Base-by-base conservation (phyloP, 2,329 filamentous ascomycete genomes). In the Ascochyta koolunga region DNA sequence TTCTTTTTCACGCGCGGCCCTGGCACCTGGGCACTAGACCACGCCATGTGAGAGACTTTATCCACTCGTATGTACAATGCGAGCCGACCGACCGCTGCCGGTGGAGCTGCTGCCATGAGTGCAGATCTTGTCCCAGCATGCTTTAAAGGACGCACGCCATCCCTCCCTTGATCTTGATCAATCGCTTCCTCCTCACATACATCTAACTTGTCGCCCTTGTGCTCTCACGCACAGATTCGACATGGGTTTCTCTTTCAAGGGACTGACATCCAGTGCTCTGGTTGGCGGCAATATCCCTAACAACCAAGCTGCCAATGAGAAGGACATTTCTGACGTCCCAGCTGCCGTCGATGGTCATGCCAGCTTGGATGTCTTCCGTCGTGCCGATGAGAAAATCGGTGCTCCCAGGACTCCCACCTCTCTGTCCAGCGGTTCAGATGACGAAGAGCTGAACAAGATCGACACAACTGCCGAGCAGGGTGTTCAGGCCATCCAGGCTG, bases 161-260 rank as follows among this genome's bases (percentile, higher is more conserved):
- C 56, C 33, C 54, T 51, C 29, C 36, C 18, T 49, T 32, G 54
- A 64, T 70, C 65, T 69, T 65, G n/a, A 64, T 68, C 67, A 66
- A 68, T 67, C 62, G 57, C 40, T 41, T 44, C 25, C 49, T 49
- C 36, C 47, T 50, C 56, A 32, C 40, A 40, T 32, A 29, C 24
- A 46, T 11, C 31, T n/a, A n/a, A n/a, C n/a, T 35, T 41, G 35
- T 31, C 39, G 46, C 54, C 52, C 45, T 35, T 38, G 46, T 44
- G 43, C 43, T 35, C 25, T 24, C 22, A n/a, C 33, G 25, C 44
- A 40, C 48, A 25, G 27, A 5, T 33, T 51, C 60, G 63, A 47
- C 22, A 72, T 72, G 69, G 69, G 68, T 32, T 67, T 72, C 61
- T 58, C 51, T 39, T 71, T 72, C 68, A 69, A 62, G 53, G 67